Base-by-base conservation (phyloP, 371 early-diverging fungal species). In the Lichtheimia corymbifera region DNA sequence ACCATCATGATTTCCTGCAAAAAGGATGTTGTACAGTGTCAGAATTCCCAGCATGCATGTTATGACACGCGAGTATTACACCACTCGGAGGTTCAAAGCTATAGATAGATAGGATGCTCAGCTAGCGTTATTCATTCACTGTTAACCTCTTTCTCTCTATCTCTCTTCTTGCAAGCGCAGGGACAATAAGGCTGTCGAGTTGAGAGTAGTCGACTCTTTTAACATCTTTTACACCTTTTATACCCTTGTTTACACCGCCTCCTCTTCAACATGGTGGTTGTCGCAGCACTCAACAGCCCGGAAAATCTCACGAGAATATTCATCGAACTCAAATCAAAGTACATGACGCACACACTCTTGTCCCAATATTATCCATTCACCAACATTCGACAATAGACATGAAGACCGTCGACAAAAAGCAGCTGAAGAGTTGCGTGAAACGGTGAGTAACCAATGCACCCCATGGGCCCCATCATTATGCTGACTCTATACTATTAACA, bases 341-440 rank as follows among this genome's bases (percentile, higher is more conserved):
- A 74, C 60, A 55, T 50, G 20, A 52, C 22, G 27, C 9, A 27
- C 52, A 24, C 20, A 25, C 4, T 17, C 52, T 6, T 24, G 4
- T 15, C 20, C 11, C 45, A 51, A 3, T 51, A 13, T 14, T 50
- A 17, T 18, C 25, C 15, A 17, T 42, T 53, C 3, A 17, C 60
- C 17, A 2, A 17, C n/a, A n/a, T 24, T 49, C 28, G 17, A 28
- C 53, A 50, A 40, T 60, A 84, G 83, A 71, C 77, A 80, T 65
- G 85, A 84, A 61, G 85, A 85, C 49, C 72, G 67, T 47, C 71
- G 85, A 59, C 62, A 70, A 40, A 82, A 83, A 59, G 84, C 86
- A 55, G 87, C 87, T 17, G 79, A 76, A 50, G 88, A 86, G 61
- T 68, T 86, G 53, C 74, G 83, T 55, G 80, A 80, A 63, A 72